Percentiles rank a stretch among this genome's conserved stretches.
Evolutionary conservation across 148 eudicot genomes (phyloP).

Genomic region (Polygonum aviculare): DNA sequence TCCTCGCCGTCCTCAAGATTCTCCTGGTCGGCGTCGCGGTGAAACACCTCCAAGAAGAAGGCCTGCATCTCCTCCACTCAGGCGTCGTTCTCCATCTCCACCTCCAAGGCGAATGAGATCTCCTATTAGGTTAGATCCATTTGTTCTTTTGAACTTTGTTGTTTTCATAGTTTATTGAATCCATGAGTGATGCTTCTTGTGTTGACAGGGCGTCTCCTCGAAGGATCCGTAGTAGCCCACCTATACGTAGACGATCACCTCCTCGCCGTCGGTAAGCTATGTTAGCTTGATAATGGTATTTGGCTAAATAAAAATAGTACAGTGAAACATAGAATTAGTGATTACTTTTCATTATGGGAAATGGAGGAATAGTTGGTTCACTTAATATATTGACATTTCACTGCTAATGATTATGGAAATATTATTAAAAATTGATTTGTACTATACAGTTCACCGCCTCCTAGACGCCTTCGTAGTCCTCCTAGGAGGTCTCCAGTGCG

Average conservation of each 20-base stretch:
- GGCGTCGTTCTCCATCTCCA: constrained; percentile 70
- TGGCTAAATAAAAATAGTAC: neutral
- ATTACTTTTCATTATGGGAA: neutral
- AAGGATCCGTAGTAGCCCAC: constrained; percentile 78
- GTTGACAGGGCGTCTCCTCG: constrained; percentile 69
- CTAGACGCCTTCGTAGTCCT: constrained; percentile 72
- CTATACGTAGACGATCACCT: constrained; percentile 80
- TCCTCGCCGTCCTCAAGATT: constrained; percentile 65
- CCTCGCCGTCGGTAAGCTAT: constrained; percentile 74
- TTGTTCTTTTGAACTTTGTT: neutral
- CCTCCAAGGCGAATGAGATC: constrained; percentile 69
- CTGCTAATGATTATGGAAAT: neutral
- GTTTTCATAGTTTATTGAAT: neutral
- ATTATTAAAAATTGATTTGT: neutral
- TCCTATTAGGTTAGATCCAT: constrained; percentile 54
- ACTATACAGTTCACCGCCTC: constrained; percentile 32
- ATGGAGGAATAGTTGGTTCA: neutral
- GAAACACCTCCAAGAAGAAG: constrained; percentile 78
- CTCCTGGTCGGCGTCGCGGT: constrained; percentile 48
- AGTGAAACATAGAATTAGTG: neutral
- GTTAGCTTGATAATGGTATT: neutral
- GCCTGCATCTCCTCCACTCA: constrained; percentile 56
- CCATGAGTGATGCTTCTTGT: neutral
- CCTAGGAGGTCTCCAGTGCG: constrained; percentile 89
- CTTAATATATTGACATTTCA: neutral